Percentiles rank a stretch among this genome's conserved stretches.
Conservation (phyloP, 169 alveolate genomes). For the Plasmodium reichenowi region DNA sequence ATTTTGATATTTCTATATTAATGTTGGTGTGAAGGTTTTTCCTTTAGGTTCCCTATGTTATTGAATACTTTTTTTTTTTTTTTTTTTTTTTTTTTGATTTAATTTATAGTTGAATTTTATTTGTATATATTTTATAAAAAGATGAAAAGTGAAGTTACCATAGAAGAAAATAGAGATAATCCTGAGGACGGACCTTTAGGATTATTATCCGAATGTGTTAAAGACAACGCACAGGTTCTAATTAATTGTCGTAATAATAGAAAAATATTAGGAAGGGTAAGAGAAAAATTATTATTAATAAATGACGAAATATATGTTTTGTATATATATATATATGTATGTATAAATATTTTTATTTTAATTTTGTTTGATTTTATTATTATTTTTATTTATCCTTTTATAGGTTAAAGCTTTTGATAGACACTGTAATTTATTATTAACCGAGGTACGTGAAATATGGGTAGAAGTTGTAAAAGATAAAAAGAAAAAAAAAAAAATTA, state of each 20-base stretch:
- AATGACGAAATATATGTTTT: not conserved
- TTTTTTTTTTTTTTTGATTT: not conserved
- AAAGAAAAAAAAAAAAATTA: constrained; percentile 91
- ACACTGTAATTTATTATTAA: constrained; percentile 97
- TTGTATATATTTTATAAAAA: constrained; percentile 3
- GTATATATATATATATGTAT: not conserved
- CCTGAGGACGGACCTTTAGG: constrained; percentile 97
- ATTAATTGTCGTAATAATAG: constrained; percentile 98
- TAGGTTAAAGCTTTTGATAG: constrained; percentile 97
- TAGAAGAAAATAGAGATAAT: constrained; percentile 86
- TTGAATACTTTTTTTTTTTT: not conserved
- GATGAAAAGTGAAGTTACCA: constrained; percentile 46
- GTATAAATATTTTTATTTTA: not conserved
- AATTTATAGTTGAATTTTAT: not conserved
- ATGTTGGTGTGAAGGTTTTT: too few species aligned
- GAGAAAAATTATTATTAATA: not conserved
- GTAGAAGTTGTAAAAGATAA: constrained; percentile 92
- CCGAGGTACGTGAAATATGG: constrained; percentile 99
- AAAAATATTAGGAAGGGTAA: constrained; percentile 96
- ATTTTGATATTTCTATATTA: too few species aligned
- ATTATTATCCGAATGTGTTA: constrained; percentile 94
- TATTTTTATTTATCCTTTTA: not conserved
- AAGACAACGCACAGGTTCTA: constrained; percentile 95
- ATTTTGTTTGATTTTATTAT: not conserved
- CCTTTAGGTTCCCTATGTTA: too few species aligned